Conservation (phyloP, 805 yeast genomes). For the Cyberlindnera maritima region DNA sequence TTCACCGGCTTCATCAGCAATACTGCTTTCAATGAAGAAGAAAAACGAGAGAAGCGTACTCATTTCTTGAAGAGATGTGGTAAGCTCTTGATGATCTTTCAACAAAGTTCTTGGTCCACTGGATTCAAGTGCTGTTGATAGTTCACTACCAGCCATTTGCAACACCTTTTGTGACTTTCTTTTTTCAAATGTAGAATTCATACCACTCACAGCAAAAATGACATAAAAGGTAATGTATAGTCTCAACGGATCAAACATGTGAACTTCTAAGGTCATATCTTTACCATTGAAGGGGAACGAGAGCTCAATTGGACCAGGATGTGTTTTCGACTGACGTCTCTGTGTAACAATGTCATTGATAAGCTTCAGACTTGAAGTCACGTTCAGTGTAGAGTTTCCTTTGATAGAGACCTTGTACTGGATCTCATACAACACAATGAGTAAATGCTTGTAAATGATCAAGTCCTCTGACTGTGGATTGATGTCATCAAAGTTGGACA, state of each 20-base stretch:
- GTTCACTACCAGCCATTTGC: not conserved
- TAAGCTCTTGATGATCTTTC: not conserved
- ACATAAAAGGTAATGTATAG: constrained; percentile 1
- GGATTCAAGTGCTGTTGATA: not conserved
- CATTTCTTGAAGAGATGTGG: not conserved
- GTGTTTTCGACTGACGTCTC: not conserved
- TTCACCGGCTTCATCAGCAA: constrained; percentile 11
- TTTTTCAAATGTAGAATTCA: constrained; percentile 21
- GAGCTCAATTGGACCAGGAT: not conserved
- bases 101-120: not conserved
- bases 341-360: constrained; percentile 1
- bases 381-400: not conserved
- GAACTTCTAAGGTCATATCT: not conserved
- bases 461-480: not conserved
- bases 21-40: constrained; percentile 13
- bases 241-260: not conserved
- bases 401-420: not conserved
- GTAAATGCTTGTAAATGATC: not conserved
- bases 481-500: not conserved
- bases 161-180: constrained; percentile 19
- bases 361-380: not conserved
- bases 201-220: constrained; percentile 12
- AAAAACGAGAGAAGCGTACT: constrained; percentile 10
- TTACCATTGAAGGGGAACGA: not conserved
- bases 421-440: constrained; percentile 3